These are phyloP conservation scores for Backusella circina DNA, from an alignment of 192 early-diverging fungal genomes.

Conservation along the genomic window DNA sequence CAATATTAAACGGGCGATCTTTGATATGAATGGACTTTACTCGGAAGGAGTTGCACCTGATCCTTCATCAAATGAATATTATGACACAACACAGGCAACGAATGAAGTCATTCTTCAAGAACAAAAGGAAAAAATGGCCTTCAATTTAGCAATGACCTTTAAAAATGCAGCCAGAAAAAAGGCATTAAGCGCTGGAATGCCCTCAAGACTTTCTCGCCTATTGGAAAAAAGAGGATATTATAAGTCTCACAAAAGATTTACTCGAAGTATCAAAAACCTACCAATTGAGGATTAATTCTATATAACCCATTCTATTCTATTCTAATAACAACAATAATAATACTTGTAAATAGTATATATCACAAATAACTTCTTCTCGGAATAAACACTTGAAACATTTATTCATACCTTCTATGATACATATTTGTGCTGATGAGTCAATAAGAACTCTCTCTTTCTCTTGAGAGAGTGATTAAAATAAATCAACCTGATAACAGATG, in stretches of 20 bases:
- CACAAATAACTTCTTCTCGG: background rate
- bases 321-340: background rate
- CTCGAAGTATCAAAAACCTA: background rate
- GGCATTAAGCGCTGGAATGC: background rate
- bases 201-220: background rate
- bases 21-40: background rate
- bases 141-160: background rate
- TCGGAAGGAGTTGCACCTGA: background rate
- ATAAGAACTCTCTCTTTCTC: too few species aligned
- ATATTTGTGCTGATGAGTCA: too few species aligned
- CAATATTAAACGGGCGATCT: background rate
- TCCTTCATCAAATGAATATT: background rate
- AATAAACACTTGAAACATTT: background rate
- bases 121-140: background rate
- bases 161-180: background rate
- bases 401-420: too few species aligned
- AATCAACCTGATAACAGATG: too few species aligned
- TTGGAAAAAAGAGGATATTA: background rate
- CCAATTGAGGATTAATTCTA: background rate
- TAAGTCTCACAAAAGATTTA: background rate
- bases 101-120: background rate
- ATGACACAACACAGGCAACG: background rate
- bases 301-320: background rate
- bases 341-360: background rate
- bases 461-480: too few species aligned